Evolutionary conservation across 352 stramenopile species (phyloP), one percentile per base, ranked within the genome.

Genomic region (Globisporangium solare): DNA sequence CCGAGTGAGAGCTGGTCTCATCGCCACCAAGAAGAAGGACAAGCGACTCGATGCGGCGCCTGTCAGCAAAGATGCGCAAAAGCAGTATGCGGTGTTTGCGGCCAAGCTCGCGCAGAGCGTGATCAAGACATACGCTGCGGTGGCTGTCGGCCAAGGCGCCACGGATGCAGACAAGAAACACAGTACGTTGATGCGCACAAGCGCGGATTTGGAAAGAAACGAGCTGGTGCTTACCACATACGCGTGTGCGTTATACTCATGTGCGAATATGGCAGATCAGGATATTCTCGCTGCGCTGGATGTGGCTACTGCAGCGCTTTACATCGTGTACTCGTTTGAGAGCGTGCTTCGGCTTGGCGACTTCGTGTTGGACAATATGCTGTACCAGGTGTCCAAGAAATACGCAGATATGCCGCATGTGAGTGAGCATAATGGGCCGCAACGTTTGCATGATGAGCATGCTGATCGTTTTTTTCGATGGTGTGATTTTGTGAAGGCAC

Each of bases 361-460:
- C 21, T 64, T 89, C 35, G 79, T 90, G 49, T 21, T 86, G 21
- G 82, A 90, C 47, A 92, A 89, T 58, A 66, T 92, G 67, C 67
- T 92, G 13, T 92, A 92, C 39, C 82, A 92, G 67, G 70, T 90
- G 13, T 67, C 79, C 32, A 92, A 92, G 66, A 89, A 86, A 45
- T 83, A 79, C 50, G 59, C 66, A 0, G 79, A 89, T 24, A 73
- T 85, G 10, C 69, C 74, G 11, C 53, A 68, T 32, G 79, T 82
- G 47, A 31, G 69, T 60, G 15, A 5, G 6, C 1, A 10, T 41
- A 6, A n/a, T 37, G 1, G n/a, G 15, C 1, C 2, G 7, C 17
- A 24, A 21, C 20, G 6, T 7, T 41, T 10, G 47, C 51, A 49
- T 15, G 14, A 8, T 31, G 2, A 21, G 2, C 24, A 18, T 8